Conservation (phyloP, 2,329 filamentous ascomycete species). For the Diaporthe batatas region DNA sequence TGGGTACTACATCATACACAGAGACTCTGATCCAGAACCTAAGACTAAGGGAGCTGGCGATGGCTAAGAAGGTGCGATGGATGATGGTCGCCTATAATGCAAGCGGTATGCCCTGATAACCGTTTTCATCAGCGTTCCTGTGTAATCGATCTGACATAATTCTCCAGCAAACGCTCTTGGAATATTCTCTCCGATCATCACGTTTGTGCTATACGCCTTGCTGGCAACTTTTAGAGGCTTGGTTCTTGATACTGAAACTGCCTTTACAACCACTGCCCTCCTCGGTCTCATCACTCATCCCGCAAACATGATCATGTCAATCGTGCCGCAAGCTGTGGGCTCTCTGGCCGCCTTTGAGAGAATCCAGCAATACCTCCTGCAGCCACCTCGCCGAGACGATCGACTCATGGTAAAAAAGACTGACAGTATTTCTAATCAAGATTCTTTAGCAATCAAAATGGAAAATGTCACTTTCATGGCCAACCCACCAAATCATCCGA, state of each 20-base stretch:
- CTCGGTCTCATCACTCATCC: not conserved
- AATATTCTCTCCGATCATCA: not conserved
- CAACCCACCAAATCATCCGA: not conserved
- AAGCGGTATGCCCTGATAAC: not conserved
- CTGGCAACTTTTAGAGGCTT: not conserved
- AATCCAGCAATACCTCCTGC: not conserved
- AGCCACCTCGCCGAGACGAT: not conserved
- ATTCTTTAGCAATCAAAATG: not conserved
- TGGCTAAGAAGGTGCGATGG: constrained; percentile 7
- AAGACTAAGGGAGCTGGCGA: not conserved
- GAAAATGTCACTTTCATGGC: not conserved
- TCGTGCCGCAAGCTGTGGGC: not conserved
- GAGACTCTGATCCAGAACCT: not conserved
- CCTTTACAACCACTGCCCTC: not conserved
- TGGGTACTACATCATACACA: not conserved
- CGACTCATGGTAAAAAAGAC: not conserved
- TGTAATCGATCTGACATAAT: not conserved
- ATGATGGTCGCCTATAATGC: constrained; percentile 11
- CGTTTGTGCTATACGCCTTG: not conserved
- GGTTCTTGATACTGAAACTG: not conserved
- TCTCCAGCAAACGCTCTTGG: constrained; percentile 3
- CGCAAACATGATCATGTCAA: constrained; percentile 1
- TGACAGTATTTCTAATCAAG: not conserved
- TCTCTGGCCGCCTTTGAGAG: not conserved
- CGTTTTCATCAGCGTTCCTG: not conserved